A percentile compares a stretch with the other conserved stretches of the same genome.
phyloP scores from a whole-genome alignment of 2,329 filamentous ascomycete species.

The Epichloe glyceriae region DNA sequence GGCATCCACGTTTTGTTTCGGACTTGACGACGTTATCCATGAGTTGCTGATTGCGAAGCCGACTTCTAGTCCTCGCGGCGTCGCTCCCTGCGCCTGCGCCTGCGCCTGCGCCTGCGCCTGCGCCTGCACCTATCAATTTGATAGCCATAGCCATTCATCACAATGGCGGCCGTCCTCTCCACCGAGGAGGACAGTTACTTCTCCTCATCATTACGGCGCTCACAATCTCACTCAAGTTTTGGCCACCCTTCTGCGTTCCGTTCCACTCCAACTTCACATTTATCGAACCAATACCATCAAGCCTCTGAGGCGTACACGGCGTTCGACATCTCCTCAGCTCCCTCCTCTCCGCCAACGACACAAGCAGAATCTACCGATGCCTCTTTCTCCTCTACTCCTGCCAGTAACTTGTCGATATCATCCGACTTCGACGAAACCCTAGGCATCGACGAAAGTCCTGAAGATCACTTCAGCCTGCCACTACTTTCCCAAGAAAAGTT shows the following conservation, averaged over 20 bases:
- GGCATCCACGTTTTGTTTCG: not conserved
- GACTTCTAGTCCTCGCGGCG: not conserved
- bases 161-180: conserved; percentile 43
- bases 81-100: not conserved
- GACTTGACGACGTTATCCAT: not conserved
- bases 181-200: conserved; percentile 47
- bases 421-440: conserved; percentile 40
- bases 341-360: conserved; percentile 42
- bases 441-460: conserved; percentile 28
- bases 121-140: not conserved
- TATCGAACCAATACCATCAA: conserved; percentile 24
- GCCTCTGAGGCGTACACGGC: conserved; percentile 30
- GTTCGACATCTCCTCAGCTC: conserved; percentile 37
- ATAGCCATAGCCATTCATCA: conserved; percentile 6
- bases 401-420: conserved; percentile 49
- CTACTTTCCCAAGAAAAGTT: conserved; percentile 34
- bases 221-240: conserved; percentile 48
- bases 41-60: not conserved
- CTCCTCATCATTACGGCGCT: conserved; percentile 41
- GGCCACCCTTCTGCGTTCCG: conserved; percentile 29
- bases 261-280: conserved; percentile 33
- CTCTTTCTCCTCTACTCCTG: conserved; percentile 49
- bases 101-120: not conserved
- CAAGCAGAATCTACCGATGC: conserved; percentile 40
- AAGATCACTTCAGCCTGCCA: conserved; percentile 35